Evolutionary conservation across 805 yeast genomes (phyloP).

Genomic region (Metschnikowia matae): DNA sequence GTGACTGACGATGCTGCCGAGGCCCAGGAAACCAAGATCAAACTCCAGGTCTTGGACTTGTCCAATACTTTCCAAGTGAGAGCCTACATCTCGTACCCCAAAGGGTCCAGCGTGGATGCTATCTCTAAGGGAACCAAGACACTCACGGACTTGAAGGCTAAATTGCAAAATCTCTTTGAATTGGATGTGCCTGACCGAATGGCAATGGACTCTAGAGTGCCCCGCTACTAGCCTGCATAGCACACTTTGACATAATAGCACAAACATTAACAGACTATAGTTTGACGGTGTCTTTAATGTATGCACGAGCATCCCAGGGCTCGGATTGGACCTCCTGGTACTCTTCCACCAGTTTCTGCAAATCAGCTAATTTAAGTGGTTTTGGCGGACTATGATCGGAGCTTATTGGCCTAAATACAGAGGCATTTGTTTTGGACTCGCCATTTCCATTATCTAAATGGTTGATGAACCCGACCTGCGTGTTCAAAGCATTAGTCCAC

Average conservation of each 20-base stretch:
- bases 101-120: slow-evolving; percentile 70
- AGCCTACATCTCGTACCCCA: slow-evolving; percentile 66
- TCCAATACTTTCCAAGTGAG: slow-evolving; percentile 58
- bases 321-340: slow-evolving; percentile 1
- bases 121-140: slow-evolving; percentile 63
- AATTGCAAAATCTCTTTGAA: slow-evolving; percentile 62
- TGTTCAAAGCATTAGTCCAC: slow-evolving; percentile 34
- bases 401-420: slow-evolving; percentile 31
- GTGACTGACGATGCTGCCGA: slow-evolving; percentile 30
- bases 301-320: background rate
- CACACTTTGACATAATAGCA: no score
- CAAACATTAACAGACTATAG: background rate
- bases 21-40: slow-evolving; percentile 23
- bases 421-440: slow-evolving; percentile 17
- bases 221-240: slow-evolving; percentile 4
- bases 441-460: slow-evolving; percentile 24
- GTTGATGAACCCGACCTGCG: slow-evolving; percentile 49
- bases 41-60: slow-evolving; percentile 42
- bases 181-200: slow-evolving; percentile 74
- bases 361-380: slow-evolving; percentile 21
- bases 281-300: slow-evolving; percentile 5
- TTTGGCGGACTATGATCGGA: slow-evolving; percentile 27
- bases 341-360: slow-evolving; percentile 12
- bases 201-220: slow-evolving; percentile 73
- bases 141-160: slow-evolving; percentile 58